Percentiles rank a stretch among this genome's conserved stretches.
These are phyloP conservation scores for Populus trichocarpa DNA, from an alignment of 441 rosid species.

Conservation along the genomic window DNA sequence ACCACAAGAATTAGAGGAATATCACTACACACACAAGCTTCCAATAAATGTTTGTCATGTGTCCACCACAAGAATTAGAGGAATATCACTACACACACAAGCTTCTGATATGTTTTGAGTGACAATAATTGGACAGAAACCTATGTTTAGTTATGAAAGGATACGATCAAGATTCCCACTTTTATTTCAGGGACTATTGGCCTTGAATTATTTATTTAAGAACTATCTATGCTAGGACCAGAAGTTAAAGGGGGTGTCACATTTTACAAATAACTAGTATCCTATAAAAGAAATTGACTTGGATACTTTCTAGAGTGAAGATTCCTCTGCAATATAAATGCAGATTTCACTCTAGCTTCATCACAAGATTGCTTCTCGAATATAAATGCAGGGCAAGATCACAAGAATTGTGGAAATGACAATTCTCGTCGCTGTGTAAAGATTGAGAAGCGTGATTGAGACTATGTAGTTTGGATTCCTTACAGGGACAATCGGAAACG, in stretches of 20 bases:
- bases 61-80: not conserved
- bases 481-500: slow-evolving; percentile 64
- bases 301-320: not conserved
- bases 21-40: not conserved
- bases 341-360: not conserved
- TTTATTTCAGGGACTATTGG: not conserved
- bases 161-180: not conserved
- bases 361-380: not conserved
- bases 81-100: not conserved
- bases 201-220: not conserved
- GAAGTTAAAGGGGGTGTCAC: not conserved
- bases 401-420: not conserved
- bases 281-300: not conserved
- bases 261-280: not conserved
- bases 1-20: not conserved
- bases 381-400: too few species aligned
- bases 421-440: not conserved
- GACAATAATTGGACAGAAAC: not conserved
- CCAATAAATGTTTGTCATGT: not conserved
- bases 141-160: not conserved
- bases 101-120: not conserved
- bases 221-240: not conserved
- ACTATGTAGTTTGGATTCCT: not conserved
- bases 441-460: not conserved
- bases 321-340: not conserved